A percentile compares a stretch with the other conserved stretches of the same genome.
phyloP scores from a whole-genome alignment of 2,329 filamentous ascomycete genomes.

The Sodiomyces alkalinus region DNA sequence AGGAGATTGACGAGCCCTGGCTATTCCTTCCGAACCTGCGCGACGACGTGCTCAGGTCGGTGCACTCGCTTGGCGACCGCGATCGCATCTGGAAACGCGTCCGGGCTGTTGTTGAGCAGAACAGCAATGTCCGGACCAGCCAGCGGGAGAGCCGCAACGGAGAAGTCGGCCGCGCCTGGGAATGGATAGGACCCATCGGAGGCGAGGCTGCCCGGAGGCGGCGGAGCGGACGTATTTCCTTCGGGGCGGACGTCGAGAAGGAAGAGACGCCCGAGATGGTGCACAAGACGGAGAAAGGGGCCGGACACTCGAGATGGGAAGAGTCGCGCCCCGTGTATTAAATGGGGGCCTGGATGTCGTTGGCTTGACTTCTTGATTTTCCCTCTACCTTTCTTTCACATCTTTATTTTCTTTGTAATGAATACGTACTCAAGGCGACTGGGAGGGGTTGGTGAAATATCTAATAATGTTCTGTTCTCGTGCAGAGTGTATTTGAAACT shows the following conservation, averaged over 20 bases:
- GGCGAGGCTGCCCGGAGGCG: conserved; percentile 29
- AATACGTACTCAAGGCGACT: not conserved
- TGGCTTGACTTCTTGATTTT: conserved; percentile 1
- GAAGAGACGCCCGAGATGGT: conserved; percentile 14
- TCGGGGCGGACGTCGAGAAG: conserved; percentile 20
- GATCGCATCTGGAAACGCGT: conserved; percentile 78
- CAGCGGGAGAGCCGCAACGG: conserved; percentile 53
- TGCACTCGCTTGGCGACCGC: conserved; percentile 62
- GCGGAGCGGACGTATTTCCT: conserved; percentile 37
- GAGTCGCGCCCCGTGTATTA: conserved; percentile 26
- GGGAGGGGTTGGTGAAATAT: not conserved
- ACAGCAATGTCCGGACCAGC: conserved; percentile 73
- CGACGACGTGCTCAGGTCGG: conserved; percentile 74
- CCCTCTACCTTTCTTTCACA: too few relatives aligned
- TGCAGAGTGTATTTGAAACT: too few relatives aligned
- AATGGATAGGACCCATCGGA: conserved; percentile 49
- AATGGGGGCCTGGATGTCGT: conserved; percentile 3
- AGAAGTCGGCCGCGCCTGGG: conserved; percentile 52
- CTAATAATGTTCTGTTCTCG: too few relatives aligned
- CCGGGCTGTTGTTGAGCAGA: conserved; percentile 73
- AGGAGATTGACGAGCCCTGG: conserved; percentile 56
- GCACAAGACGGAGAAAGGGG: conserved; percentile 3
- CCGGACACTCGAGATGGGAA: conserved; percentile 21
- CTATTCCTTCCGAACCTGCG: conserved; percentile 79
- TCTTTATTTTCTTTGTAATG: conserved; percentile 6